A percentile compares a stretch with the other conserved stretches of the same genome.
Evolutionary conservation across 1,284 basidiomycete genomes (phyloP).

Genomic region (Ceratobasidium sp.): DNA sequence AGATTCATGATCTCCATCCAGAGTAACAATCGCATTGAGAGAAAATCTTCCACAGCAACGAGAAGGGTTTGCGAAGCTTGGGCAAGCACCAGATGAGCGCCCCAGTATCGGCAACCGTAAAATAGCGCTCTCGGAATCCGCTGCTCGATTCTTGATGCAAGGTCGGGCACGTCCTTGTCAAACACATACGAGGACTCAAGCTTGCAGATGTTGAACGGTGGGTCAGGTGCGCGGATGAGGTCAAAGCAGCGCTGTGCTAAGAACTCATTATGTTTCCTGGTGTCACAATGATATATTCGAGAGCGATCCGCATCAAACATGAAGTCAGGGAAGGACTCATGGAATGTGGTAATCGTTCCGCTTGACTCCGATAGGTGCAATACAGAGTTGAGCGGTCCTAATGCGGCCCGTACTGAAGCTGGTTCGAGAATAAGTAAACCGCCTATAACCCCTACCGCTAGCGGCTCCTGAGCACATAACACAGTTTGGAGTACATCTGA

Average conservation of each 20-base stretch:
- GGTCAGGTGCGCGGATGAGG: not conserved
- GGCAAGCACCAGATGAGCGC: too few species aligned
- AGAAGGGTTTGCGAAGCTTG: too few species aligned
- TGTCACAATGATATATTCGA: not conserved
- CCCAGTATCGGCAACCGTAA: too few species aligned
- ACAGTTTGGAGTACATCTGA: slow-evolving; percentile 1
- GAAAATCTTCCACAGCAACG: too few species aligned
- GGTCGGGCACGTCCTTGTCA: too few species aligned
- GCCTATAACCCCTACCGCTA: slow-evolving; percentile 3
- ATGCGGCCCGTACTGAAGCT: not conserved
- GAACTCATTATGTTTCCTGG: not conserved
- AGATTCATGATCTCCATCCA: too few species aligned
- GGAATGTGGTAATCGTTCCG: not conserved
- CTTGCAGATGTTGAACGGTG: too few species aligned
- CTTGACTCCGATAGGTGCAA: not conserved
- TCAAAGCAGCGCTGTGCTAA: not conserved
- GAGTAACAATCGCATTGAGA: too few species aligned
- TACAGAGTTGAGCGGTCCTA: slow-evolving; percentile 7
- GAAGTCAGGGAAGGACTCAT: slow-evolving; percentile 16
- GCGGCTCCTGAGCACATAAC: slow-evolving; percentile 25
- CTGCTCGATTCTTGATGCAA: too few species aligned
- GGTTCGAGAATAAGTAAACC: not conserved
- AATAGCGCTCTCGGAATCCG: too few species aligned
- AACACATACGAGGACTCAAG: too few species aligned
- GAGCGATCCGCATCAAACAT: slow-evolving; percentile 8